Base-by-base conservation (phyloP, 148 eudicot genomes). In the Bassia scoparia region DNA sequence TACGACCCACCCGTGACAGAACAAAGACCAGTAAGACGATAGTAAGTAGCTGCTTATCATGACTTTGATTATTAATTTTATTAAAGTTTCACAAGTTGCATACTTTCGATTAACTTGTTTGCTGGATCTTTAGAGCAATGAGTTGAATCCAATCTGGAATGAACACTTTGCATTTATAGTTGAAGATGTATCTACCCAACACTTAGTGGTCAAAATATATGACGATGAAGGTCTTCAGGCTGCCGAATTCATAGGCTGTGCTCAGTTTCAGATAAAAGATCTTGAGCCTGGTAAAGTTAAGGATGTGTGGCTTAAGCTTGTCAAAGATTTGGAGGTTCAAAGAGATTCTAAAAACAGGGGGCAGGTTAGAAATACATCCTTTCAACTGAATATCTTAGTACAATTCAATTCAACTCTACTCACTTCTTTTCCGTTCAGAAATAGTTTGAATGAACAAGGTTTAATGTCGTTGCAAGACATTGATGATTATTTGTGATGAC, bases 221-320 rank as follows among this genome's bases (percentile, higher is more conserved):
- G 99, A 95, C 71, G 99, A 95, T 27, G 99, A 95, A 84, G 99
- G 99, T 70, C 69, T 95, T 80, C 99, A 91, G 79, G 79, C 96
- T 30, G 76, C 99, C 71, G 97, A 95, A 85, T 79, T 95, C 61
- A 66, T 95, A 70, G 97, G 99, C 34, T 88, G 93, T 84, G 94
- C 96, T 79, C 96, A 86, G 79, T 49, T 91, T 69, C 83, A 82
- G 70, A 78, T 95, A 18, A 83, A 75, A 48, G 93, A 91, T 68
- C 96, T 95, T 53, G 96, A 87, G 79, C 96, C 99, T 76, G 99
- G 97, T 68, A 95, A 95, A 82, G 90, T 91, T 72, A 91, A 89
- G 79, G 97, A 89, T 77, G 88, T 91, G 64, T 95, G 99, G 99
- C 69, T 95, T 81, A 91, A 85, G 67, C 83, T 95, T 74, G 99